Evolutionary conservation across 1,284 basidiomycete species (phyloP), one percentile per base, ranked within the genome.

Genomic region (Coriolopsis trogii): DNA sequence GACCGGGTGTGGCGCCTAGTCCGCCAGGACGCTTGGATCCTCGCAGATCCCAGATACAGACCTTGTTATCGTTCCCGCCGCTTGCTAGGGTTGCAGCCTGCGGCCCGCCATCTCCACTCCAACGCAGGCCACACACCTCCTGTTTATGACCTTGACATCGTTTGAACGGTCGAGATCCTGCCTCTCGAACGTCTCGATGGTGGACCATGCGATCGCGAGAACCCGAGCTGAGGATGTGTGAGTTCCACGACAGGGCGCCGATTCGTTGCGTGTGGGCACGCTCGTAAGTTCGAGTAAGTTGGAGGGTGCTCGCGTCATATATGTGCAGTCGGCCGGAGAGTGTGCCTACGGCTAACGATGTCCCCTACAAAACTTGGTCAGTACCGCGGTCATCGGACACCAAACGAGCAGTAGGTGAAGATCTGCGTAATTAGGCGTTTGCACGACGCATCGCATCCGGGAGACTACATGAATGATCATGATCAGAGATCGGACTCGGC

Each of bases 1-100:
- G 62, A 54, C 52, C 63, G 53, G 33, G 62, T 3, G 53, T 51
- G 53, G 48, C 64, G 49, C 59, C 59, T 20, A 45, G 62, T 2
- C 53, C 54, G 58, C 52, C 70, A 51, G 73, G 70, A 33, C 87
- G 69, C 61, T 75, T 76, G 3, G 81, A 81, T 3, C 86, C 85
- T 21, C 88, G 73, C 51, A 90, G 64, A 62, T 97, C 94, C 94
- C 96, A 99, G 48, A 99, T 93, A 63, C 93, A 94, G 8, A 99
- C 89, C 73, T 97, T 96, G 74, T 99, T 99, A 73, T 99, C 97
- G 70, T 99, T 99, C 0, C 96, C 96, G 1, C 97, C 96, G 56
- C 91, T 94, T 4, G 96, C 96, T 2, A 99, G 81, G 21, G 67
- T 50, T 9, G 68, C 67, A 25, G 55, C 64, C 60, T 63, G 65